A percentile compares a stretch with the other conserved stretches of the same genome.
phyloP scores from a whole-genome alignment of 1,284 basidiomycete genomes.

The Malassezia pachydermatis region DNA sequence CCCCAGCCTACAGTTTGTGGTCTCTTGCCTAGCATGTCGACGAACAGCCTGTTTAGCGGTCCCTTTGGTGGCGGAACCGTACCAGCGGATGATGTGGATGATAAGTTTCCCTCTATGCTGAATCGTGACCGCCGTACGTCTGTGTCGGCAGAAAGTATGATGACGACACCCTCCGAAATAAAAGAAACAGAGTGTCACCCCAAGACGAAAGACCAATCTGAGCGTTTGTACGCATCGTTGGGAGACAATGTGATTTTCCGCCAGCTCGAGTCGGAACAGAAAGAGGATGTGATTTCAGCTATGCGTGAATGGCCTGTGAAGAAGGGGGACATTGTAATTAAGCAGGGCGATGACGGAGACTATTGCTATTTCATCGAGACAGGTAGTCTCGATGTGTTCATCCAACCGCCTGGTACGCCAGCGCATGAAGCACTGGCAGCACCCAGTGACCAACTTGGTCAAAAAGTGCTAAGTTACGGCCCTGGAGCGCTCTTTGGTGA shows the following conservation, averaged over 20 bases:
- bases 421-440: constrained; percentile 16
- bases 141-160: constrained; percentile 92
- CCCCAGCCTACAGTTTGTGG: too few species aligned
- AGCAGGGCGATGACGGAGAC: constrained; percentile 91
- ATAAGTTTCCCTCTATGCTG: constrained; percentile 52
- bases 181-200: constrained; percentile 43
- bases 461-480: constrained; percentile 59
- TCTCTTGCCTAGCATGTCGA: constrained; percentile 3
- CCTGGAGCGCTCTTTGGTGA: constrained; percentile 88
- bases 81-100: not conserved
- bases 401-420: constrained; percentile 51
- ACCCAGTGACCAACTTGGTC: constrained; percentile 19
- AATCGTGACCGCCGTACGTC: constrained; percentile 83
- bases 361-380: constrained; percentile 95
- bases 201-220: constrained; percentile 74
- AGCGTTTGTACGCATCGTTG: constrained; percentile 76
- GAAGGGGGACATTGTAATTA: constrained; percentile 73
- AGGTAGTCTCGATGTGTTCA: constrained; percentile 77
- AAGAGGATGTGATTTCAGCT: constrained; percentile 78
- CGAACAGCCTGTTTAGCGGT: not conserved
- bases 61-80: constrained; percentile 1
- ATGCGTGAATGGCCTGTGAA: constrained; percentile 79
- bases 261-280: constrained; percentile 91
- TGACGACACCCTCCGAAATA: constrained; percentile 51
- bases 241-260: constrained; percentile 86